These are phyloP conservation scores for Rhizopogon vesiculosus DNA, from an alignment of 768 basidiomycete genomes.

Conservation along the genomic window DNA sequence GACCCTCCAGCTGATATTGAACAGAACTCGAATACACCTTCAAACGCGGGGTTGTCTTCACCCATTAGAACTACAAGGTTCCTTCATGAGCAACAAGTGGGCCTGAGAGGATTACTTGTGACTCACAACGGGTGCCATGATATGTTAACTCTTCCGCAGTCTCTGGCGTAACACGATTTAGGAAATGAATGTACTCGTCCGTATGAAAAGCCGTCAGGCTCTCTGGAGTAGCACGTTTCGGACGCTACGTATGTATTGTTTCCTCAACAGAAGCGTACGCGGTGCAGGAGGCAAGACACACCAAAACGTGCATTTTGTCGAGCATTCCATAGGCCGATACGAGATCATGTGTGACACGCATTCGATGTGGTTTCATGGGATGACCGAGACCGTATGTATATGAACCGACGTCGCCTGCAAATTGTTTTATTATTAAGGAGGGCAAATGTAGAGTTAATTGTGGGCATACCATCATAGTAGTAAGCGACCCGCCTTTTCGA, in stretches of 20 bases:
- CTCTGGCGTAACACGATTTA: constrained; percentile 86
- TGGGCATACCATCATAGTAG: constrained; percentile 67
- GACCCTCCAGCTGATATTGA: constrained; percentile 96
- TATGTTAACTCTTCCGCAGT: constrained; percentile 83
- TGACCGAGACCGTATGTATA: constrained; percentile 86
- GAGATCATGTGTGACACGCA: constrained; percentile 90
- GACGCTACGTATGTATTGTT: constrained; percentile 39
- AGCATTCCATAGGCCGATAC: constrained; percentile 89
- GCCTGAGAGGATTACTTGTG: not conserved
- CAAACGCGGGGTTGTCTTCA: constrained; percentile 95
- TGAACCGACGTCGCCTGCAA: constrained; percentile 61
- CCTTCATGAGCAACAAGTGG: constrained; percentile 3
- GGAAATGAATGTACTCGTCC: constrained; percentile 95
- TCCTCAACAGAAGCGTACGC: not conserved
- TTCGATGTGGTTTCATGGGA: constrained; percentile 95
- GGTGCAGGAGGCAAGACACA: constrained; percentile 31
- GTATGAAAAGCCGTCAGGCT: constrained; percentile 95
- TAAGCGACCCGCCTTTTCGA: constrained; percentile 73
- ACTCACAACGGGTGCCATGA: constrained; percentile 79
- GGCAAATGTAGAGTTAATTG: not conserved
- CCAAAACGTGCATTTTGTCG: constrained; percentile 90
- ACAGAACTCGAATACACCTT: constrained; percentile 96
- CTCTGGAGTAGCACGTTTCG: constrained; percentile 64
- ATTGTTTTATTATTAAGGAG: constrained; percentile 1
- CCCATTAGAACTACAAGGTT: constrained; percentile 51